phyloP scores from a whole-genome alignment of 805 yeast genomes.

The Kuraishia ogatae region DNA sequence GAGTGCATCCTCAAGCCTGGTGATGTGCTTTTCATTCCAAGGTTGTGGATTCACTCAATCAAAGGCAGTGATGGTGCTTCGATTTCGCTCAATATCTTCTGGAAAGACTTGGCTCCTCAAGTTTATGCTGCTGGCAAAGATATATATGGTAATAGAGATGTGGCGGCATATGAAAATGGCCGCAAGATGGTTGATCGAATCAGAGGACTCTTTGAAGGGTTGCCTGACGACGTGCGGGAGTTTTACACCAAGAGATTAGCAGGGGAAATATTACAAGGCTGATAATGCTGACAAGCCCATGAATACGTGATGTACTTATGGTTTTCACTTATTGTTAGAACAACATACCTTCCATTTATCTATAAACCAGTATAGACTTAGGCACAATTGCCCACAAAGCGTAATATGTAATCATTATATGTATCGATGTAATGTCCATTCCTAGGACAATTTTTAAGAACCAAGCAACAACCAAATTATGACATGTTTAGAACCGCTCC shows the following conservation, averaged over 20 bases:
- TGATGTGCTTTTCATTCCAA: conserved; percentile 25
- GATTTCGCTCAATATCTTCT: conserved; percentile 24
- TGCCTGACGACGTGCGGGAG: conserved; percentile 17
- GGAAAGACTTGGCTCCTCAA: conserved; percentile 19
- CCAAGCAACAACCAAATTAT: neutral
- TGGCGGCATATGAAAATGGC: conserved; percentile 23
- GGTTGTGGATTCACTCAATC: conserved; percentile 30
- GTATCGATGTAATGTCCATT: neutral
- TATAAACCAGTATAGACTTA: neutral
- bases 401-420: neutral
- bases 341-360: neutral
- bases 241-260: conserved; percentile 21
- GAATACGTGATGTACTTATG: neutral
- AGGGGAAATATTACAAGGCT: conserved; percentile 12
- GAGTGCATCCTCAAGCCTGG: conserved; percentile 24
- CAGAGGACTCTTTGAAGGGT: conserved; percentile 10
- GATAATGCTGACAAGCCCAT: neutral
- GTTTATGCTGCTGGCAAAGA: conserved; percentile 23
- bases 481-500: neutral
- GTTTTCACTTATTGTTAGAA: neutral
- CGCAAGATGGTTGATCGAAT: conserved; percentile 15
- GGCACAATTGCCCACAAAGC: neutral
- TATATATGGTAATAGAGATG: conserved; percentile 26
- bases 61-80: conserved; percentile 17
- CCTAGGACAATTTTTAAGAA: neutral